A percentile compares a stretch with the other conserved stretches of the same genome.
Evolutionary conservation across 1,284 basidiomycete species (phyloP).

Genomic region (Mycena sp.): DNA sequence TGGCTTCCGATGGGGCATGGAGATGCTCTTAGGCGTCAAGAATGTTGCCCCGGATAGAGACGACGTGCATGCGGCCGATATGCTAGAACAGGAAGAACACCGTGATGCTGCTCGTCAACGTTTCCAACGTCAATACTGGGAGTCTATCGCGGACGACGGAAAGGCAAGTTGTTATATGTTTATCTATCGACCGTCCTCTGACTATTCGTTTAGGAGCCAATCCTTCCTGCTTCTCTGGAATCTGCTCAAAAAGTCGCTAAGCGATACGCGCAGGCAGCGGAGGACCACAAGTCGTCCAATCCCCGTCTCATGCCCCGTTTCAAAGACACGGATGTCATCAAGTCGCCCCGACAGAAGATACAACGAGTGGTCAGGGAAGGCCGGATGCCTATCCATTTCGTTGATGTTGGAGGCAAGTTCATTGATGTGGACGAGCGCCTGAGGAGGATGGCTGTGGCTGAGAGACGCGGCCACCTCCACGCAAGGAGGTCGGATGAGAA

Average conservation of each 20-base stretch:
- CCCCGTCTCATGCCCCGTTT: conserved; percentile 49
- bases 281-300: conserved; percentile 49
- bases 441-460: conserved; percentile 57
- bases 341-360: conserved; percentile 47
- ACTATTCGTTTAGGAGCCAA: conserved; percentile 56
- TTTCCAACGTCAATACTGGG: conserved; percentile 80
- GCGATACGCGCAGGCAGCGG: conserved; percentile 41
- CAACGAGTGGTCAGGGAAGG: conserved; percentile 48
- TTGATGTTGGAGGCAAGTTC: conserved; percentile 76
- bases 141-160: conserved; percentile 70
- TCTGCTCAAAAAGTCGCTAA: conserved; percentile 49
- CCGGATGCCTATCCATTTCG: conserved; percentile 65
- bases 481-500: conserved; percentile 36
- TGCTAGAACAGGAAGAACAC: conserved; percentile 63
- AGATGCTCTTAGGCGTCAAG: conserved; percentile 63
- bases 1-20: conserved; percentile 77
- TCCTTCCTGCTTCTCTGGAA: conserved; percentile 62
- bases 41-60: conserved; percentile 29
- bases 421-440: conserved; percentile 62
- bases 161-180: conserved; percentile 54
- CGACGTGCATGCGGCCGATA: conserved; percentile 54
- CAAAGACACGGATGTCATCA: conserved; percentile 45
- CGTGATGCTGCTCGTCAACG: conserved; percentile 67
- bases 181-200: neutral
- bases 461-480: conserved; percentile 52